Evolutionary conservation across 495 filamentous ascomycete genomes (phyloP), one percentile per base, ranked within the genome.

Genomic region (Penicillium cinerascens): DNA sequence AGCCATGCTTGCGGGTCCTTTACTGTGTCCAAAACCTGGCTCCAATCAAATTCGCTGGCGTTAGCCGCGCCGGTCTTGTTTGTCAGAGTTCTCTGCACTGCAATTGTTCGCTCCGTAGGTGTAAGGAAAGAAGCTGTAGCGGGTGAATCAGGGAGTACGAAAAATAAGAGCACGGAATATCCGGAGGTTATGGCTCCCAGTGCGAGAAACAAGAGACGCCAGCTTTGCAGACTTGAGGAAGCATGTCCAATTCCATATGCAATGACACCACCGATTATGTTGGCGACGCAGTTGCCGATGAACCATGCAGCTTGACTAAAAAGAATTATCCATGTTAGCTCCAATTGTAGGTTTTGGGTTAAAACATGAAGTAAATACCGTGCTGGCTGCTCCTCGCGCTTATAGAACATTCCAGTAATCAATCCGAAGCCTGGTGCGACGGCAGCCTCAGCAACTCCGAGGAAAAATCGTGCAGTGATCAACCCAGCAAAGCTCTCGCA

Each of bases 381-480:
- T 20, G 77, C 58, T 0, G 78, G 78, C 27, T 83, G 80, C 58
- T 84, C 78, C 18, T 73, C 63, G 11, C 70, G 57, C 6, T 59
- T 73, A 52, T 81, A 84, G 70, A 76, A 83, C 74, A 81, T 80
- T 7, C 72, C 72, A 40, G 79, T 76, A 22, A 80, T 75, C 16
- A 83, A 69, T 1, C 77, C 71, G 52, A 83, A 81, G 18, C 40
- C 44, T 7, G 47, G 44, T 20, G 35, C 80, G 1, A 52, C 16
- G 33, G 36, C 36, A 21, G 37, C 44, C 22, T 29, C 44, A 49
- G 47, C 50, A 37, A 54, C 51, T 68, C 69, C 56, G 65, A 75
- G 54, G 61, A 65, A 26, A 82, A 64, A 55, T 76, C 78, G 61
- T 26, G 70, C 66, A 0, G 67, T 63, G 16, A 77, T 65, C 25